phyloP scores from a whole-genome alignment of 2,329 filamentous ascomycete genomes.

The Xylariaceae sp. region DNA sequence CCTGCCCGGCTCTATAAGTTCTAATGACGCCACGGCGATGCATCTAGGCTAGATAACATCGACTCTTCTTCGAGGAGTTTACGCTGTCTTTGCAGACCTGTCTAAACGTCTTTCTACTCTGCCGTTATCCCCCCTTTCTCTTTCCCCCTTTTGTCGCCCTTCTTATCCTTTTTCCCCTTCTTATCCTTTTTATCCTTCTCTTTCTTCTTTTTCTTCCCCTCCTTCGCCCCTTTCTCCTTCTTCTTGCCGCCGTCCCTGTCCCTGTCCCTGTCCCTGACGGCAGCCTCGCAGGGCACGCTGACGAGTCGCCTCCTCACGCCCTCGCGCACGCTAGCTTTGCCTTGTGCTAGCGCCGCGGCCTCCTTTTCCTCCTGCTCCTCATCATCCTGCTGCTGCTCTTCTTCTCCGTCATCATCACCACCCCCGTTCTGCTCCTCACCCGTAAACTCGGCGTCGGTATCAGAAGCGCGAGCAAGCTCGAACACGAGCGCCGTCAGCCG shows the following conservation, averaged over 20 bases:
- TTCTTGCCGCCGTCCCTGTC: constrained; percentile 2
- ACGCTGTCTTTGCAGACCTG: too few species aligned
- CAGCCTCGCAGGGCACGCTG: constrained; percentile 22
- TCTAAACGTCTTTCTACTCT: constrained; percentile 1
- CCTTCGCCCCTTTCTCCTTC: constrained; percentile 1
- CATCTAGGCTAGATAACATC: not conserved
- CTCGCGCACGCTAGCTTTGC: not conserved
- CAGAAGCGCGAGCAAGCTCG: constrained; percentile 45
- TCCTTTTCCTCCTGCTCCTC: constrained; percentile 3
- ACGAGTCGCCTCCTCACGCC: constrained; percentile 26
- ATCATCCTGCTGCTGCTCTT: constrained; percentile 33
- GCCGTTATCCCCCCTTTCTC: not conserved
- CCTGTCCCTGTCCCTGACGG: not conserved
- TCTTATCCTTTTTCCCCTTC: constrained; percentile 1
- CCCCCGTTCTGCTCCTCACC: constrained; percentile 7
- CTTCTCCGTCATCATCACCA: constrained; percentile 36
- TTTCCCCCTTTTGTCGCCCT: not conserved
- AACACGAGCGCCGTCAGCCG: constrained; percentile 78
- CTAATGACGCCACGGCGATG: not conserved
- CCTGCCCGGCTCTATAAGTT: not conserved
- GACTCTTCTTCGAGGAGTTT: too few species aligned
- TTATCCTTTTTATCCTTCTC: not conserved
- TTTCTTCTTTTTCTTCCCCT: constrained; percentile 3
- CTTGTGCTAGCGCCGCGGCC: not conserved
- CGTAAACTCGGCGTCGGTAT: not conserved